Percentiles rank a stretch among this genome's conserved stretches.
These are phyloP conservation scores for Rhododendron simsii DNA, from an alignment of 148 eudicot species.

Conservation along the genomic window DNA sequence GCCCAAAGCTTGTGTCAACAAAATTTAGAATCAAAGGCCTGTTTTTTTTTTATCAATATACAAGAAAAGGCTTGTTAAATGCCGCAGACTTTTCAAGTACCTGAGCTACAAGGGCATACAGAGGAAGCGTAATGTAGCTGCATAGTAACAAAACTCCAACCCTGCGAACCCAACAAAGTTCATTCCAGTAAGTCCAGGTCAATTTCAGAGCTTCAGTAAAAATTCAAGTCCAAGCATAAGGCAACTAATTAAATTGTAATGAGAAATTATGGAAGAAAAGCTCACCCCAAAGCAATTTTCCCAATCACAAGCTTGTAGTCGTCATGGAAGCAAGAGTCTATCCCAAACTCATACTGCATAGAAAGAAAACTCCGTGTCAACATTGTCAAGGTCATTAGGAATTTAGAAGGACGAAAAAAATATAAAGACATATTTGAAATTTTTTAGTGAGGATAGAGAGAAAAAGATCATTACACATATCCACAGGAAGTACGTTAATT, in stretches of 20 bases:
- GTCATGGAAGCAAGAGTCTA: slow-evolving; percentile 67
- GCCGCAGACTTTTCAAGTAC: slow-evolving; percentile 21
- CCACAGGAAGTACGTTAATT: slow-evolving; percentile 86
- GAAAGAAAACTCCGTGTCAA: not conserved
- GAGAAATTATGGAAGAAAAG: not conserved
- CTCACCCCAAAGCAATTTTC: slow-evolving; percentile 65
- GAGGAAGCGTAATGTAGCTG: slow-evolving; percentile 84
- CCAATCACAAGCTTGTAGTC: slow-evolving; percentile 19
- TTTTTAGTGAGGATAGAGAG: not conserved
- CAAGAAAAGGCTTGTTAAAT: not conserved
- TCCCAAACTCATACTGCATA: slow-evolving; percentile 68
- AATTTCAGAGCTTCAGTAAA: not conserved
- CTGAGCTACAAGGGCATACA: slow-evolving; percentile 83
- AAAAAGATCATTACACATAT: slow-evolving; percentile 52
- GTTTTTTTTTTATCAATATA: not conserved
- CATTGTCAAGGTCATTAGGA: not conserved
- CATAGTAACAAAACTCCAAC: slow-evolving; percentile 52
- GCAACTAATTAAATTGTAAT: not conserved
- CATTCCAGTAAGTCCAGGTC: not conserved
- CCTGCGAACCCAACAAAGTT: slow-evolving; percentile 32
- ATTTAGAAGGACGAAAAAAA: not conserved
- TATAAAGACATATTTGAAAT: not conserved
- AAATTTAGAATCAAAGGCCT: not conserved
- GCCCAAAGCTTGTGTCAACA: not conserved
- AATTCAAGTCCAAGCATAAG: not conserved